These are phyloP conservation scores for Rhizomucor pusillus DNA, from an alignment of 371 early-diverging fungal species.

Conservation along the genomic window DNA sequence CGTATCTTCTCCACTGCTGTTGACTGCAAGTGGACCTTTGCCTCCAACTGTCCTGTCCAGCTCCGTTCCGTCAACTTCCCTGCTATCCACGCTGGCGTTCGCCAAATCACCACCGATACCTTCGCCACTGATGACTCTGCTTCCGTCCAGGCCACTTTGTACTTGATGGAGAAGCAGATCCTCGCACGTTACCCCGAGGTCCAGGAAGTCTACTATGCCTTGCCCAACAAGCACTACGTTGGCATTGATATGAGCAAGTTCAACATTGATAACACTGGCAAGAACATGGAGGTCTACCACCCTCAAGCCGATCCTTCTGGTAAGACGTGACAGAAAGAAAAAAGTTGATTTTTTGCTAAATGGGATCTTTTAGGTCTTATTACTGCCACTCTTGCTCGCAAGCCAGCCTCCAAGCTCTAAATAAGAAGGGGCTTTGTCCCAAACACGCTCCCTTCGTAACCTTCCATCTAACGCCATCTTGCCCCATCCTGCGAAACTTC, in stretches of 20 bases:
- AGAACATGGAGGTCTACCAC: constrained; percentile 70
- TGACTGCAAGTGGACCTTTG: constrained; percentile 69
- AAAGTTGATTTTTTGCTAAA: constrained; percentile 1
- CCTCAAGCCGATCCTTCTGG: constrained; percentile 80
- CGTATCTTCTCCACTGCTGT: constrained; percentile 81
- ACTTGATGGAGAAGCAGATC: constrained; percentile 66
- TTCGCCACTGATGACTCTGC: constrained; percentile 75
- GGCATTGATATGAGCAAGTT: constrained; percentile 73
- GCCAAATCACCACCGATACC: constrained; percentile 60
- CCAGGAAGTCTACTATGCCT: constrained; percentile 67
- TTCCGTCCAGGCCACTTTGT: constrained; percentile 73
- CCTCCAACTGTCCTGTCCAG: constrained; percentile 25
- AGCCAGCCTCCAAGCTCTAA: constrained; percentile 45
- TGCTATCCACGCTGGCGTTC: constrained; percentile 56
- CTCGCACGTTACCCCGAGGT: constrained; percentile 62
- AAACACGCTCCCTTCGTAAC: too few relatives aligned
- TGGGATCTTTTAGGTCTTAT: constrained; percentile 58
- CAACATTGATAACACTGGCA: constrained; percentile 70
- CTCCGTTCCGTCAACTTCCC: constrained; percentile 55
- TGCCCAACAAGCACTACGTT: constrained; percentile 87
- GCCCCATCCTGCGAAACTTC: too few relatives aligned
- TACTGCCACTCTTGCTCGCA: constrained; percentile 70
- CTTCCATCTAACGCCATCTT: too few relatives aligned
- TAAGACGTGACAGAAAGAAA: constrained; percentile 17
- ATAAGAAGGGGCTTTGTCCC: too few relatives aligned